Base-by-base conservation (phyloP, 768 basidiomycete genomes). In the Paxillus rubicundulus region DNA sequence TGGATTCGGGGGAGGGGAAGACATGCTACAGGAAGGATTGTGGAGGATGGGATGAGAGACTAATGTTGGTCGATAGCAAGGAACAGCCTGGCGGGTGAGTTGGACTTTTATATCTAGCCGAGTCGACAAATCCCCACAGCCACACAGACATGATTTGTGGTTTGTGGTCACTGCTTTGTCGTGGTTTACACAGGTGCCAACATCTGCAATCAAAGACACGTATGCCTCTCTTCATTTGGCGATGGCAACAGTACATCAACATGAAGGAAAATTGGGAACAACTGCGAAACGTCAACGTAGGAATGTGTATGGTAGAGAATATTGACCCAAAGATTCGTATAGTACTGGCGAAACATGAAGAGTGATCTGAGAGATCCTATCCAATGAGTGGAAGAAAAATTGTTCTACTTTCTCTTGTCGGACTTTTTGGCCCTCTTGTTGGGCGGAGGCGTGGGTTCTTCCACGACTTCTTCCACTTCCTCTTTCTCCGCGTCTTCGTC, bases 1-100 rank as follows among this genome's bases (percentile, higher is more conserved):
- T n/a, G 78, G 78, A 66, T 70, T 70, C 44, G 71, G 67, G 40
- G 80, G 74, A 51, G 78, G 76, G 51, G 74, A 68, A 48, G 75
- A 65, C 66, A 82, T 79, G 61, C 58, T 67, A 56, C 63, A 51
- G 45, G 57, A 57, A 21, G 17, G 41, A 45, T 44, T 30, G 36
- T 52, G 20, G 46, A 28, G 30, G 39, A 60, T 68, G 71, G 70
- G 63, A 63, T 9, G 51, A 28, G 24, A 24, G 24, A 24, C 24
- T 5, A 30, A 30, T 30, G 30, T 10, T 30, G 30, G 30, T 30
- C 45, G 54, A 52, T 55, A 44, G 37, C 39, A 50, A 47, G 51
- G 30, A 33, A 45, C 50, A 33, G 46, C 42, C 17, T 9, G 45
- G 28, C 30, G 38, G 27, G 27, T 12, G 39, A 5, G 45, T 41